A percentile compares a stretch with the other conserved stretches of the same genome.
These are phyloP conservation scores for Aspergillus biplanus DNA, from an alignment of 495 filamentous ascomycete species.

Conservation along the genomic window DNA sequence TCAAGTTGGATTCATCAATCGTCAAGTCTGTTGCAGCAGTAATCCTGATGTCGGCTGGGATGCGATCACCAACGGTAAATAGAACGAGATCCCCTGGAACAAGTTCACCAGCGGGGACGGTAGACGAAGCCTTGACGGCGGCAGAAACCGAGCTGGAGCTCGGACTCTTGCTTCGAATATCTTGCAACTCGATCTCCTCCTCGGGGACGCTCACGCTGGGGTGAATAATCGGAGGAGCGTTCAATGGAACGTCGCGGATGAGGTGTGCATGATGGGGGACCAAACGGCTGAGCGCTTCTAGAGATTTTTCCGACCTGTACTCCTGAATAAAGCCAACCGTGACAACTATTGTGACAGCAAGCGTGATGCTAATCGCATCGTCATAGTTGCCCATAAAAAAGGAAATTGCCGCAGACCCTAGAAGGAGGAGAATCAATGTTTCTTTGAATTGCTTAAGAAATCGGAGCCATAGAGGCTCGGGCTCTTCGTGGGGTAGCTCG, in stretches of 20 bases:
- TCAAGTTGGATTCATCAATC: slow-evolving; percentile 97
- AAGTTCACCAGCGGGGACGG: slow-evolving; percentile 81
- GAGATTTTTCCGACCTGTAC: slow-evolving; percentile 94
- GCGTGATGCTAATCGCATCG: slow-evolving; percentile 91
- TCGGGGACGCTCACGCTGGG: slow-evolving; percentile 35
- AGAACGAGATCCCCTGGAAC: slow-evolving; percentile 91
- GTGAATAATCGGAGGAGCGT: slow-evolving; percentile 29
- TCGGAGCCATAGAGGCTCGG: slow-evolving; percentile 91
- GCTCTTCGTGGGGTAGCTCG: slow-evolving; percentile 90
- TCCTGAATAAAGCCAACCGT: slow-evolving; percentile 97
- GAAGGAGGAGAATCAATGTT: slow-evolving; percentile 83
- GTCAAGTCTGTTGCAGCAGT: slow-evolving; percentile 84
- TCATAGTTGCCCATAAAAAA: slow-evolving; percentile 94
- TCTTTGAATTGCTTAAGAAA: slow-evolving; percentile 98
- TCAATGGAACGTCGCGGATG: slow-evolving; percentile 61
- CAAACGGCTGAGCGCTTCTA: slow-evolving; percentile 91
- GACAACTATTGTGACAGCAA: slow-evolving; percentile 96
- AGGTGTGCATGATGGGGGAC: slow-evolving; percentile 94
- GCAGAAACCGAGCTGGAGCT: slow-evolving; percentile 43
- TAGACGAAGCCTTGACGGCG: slow-evolving; percentile 73
- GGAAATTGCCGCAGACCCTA: slow-evolving; percentile 86
- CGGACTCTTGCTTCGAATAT: slow-evolving; percentile 41
- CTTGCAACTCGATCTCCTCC: slow-evolving; percentile 48
- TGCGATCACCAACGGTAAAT: slow-evolving; percentile 93
- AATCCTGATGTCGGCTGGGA: slow-evolving; percentile 95